Evolutionary conservation across 108 stramenopile genomes (phyloP).

Genomic region (Aurantiochytrium sp.): DNA sequence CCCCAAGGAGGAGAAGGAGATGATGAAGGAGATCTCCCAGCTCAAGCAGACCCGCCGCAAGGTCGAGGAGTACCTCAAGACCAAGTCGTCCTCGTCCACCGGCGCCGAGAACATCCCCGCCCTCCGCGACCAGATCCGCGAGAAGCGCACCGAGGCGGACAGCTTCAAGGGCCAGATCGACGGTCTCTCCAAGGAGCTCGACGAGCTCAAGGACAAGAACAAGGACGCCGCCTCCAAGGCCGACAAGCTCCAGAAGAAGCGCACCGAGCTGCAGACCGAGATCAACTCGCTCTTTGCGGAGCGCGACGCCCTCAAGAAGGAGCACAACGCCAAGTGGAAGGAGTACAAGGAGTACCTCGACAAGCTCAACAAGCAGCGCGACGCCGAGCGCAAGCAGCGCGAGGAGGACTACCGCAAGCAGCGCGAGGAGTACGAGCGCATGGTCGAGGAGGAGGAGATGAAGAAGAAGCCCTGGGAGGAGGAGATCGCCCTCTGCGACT

Average conservation of each 20-base stretch:
- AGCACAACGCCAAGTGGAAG: constrained; percentile 69
- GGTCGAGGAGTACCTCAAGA: background rate
- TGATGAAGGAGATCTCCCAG: constrained; percentile 87
- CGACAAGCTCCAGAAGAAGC: constrained; percentile 61
- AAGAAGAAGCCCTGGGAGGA: constrained; percentile 93
- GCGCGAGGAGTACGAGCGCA: constrained; percentile 56
- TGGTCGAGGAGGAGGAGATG: constrained; percentile 82
- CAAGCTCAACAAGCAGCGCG: constrained; percentile 73
- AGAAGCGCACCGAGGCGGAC: constrained; percentile 61
- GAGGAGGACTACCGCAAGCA: constrained; percentile 75
- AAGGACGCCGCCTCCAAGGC: constrained; percentile 58
- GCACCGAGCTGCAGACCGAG: constrained; percentile 56
- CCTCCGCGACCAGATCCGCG: constrained; percentile 41
- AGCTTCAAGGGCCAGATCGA: constrained; percentile 57
- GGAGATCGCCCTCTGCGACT: constrained; percentile 89
- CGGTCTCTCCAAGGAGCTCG: constrained; percentile 80
- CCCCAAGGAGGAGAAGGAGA: constrained; percentile 83
- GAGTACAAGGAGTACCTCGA: constrained; percentile 72
- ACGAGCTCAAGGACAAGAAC: constrained; percentile 68
- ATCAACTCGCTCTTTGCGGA: constrained; percentile 66
- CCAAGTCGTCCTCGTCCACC: background rate
- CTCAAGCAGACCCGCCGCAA: constrained; percentile 55
- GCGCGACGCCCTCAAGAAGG: constrained; percentile 65
- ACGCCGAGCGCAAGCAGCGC: constrained; percentile 75
- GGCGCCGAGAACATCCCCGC: background rate